Base-by-base conservation (phyloP, 2,329 filamentous ascomycete species). In the Ascochyta fabae region DNA sequence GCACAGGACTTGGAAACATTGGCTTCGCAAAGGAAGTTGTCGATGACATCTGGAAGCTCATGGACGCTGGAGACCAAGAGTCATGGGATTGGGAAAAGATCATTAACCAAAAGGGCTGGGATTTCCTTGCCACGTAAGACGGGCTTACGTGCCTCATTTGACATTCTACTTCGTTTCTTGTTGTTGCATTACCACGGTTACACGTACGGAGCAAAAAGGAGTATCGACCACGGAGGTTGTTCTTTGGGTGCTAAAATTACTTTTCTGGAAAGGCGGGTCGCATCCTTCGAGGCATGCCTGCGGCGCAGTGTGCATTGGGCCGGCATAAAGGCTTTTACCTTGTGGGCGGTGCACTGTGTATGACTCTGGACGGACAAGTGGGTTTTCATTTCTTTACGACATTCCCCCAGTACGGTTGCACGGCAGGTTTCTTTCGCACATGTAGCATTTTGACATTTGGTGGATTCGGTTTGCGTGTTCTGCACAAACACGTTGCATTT, bases 41-140 rank as follows among this genome's bases (percentile, higher is more conserved):
- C 16, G 75, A 82, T 50, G 79, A 77, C 54, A 78, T 87, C 19
- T 88, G 85, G 85, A 77, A 80, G 53, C 75, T 84, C 49, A 87
- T 87, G 84, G 84, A 87, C 60, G 76, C 73, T 16, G 79, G 78
- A 1, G 81, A 82, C 46, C 78, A 81, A 54, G 81, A 85, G 52
- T 83, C 81, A 50, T 87, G 85, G 85, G 84, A 87, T 68, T 87
- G 84, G 84, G 85, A 87, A 71, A 82, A 76, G 56, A 83, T 86
- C 55, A 85, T 87, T 58, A 75, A 79, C 43, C 77, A 79, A 45
- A 82, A 84, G 74, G 81, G 82, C 19, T 85, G 84, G 80, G 84
- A 87, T 64, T 86, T 87, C 61, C 74, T 87, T 61, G 81, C 85
- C 58, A 86, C 84, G 59, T 87, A 52, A 66, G 38, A 45, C 29